These are phyloP conservation scores for Talaromyces thailandensis DNA, from an alignment of 495 filamentous ascomycete genomes.

Conservation along the genomic window DNA sequence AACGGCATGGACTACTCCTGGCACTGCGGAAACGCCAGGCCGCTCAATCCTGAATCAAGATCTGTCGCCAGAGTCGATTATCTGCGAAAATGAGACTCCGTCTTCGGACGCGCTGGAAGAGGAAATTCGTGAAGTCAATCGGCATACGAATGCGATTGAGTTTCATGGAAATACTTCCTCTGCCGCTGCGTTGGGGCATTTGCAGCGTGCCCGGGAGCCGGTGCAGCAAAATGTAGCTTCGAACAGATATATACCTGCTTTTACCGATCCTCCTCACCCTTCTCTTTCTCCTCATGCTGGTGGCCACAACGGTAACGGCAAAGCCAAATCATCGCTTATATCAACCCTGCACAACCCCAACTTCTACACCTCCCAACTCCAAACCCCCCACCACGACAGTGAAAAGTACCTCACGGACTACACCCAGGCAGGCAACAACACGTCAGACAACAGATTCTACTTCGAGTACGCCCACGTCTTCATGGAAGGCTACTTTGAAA, in stretches of 20 bases:
- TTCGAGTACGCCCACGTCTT: conserved; percentile 33
- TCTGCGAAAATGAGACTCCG: neutral
- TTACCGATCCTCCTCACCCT: neutral
- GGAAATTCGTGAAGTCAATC: conserved; percentile 29
- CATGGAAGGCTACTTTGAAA: conserved; percentile 36
- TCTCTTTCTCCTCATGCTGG: too few species aligned
- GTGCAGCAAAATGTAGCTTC: neutral
- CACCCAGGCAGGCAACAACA: conserved; percentile 6
- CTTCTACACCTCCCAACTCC: conserved; percentile 21
- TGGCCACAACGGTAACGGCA: neutral
- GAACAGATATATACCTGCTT: neutral
- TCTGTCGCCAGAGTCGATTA: neutral
- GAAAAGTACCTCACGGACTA: conserved; percentile 14
- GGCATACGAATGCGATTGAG: conserved; percentile 31
- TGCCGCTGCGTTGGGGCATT: conserved; percentile 23
- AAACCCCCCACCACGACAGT: conserved; percentile 11
- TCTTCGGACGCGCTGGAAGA: conserved; percentile 9
- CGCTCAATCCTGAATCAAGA: neutral
- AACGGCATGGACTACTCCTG: neutral
- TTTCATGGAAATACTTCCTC: conserved; percentile 33
- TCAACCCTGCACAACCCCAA: conserved; percentile 31
- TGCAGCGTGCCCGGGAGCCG: conserved; percentile 23
- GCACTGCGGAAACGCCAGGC: neutral
- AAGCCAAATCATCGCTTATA: conserved; percentile 18
- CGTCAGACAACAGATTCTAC: conserved; percentile 16